A percentile compares a stretch with the other conserved stretches of the same genome.
Conservation (phyloP, 306 rosid species). For the Corylus americana region DNA sequence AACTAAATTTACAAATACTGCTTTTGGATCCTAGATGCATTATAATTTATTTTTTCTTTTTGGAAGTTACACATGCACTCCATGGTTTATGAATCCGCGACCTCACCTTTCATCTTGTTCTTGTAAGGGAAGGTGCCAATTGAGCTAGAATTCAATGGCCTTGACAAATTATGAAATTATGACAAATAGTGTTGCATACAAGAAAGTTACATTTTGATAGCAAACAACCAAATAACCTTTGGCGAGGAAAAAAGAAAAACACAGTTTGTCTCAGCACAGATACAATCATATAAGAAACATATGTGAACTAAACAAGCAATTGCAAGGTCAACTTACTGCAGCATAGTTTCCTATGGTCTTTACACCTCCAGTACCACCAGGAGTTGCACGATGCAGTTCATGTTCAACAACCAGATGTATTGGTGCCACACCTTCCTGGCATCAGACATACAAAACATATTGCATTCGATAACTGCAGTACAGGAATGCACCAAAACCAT, state of each 20-base stretch:
- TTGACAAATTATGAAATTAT: background rate
- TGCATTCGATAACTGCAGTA: constrained; percentile 2
- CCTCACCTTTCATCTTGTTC: background rate
- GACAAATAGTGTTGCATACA: background rate
- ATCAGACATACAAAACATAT: constrained; percentile 21
- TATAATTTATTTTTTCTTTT: background rate
- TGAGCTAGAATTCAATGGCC: background rate
- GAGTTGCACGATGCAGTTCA: constrained; percentile 96
- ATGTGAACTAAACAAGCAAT: background rate
- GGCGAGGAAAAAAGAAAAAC: constrained; percentile 18
- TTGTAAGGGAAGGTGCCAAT: background rate
- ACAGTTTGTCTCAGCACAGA: constrained; percentile 2
- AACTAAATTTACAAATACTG: background rate
- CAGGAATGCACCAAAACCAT: background rate
- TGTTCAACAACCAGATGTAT: constrained; percentile 82
- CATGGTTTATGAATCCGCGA: background rate
- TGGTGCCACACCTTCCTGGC: constrained; percentile 94
- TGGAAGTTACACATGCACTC: background rate
- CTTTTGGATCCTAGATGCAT: background rate
- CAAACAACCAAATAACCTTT: constrained; percentile 11
- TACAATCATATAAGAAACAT: background rate
- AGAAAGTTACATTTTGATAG: background rate
- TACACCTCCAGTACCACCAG: constrained; percentile 99
- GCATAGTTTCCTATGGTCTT: constrained; percentile 99
- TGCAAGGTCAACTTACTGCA: constrained; percentile 60